These are phyloP conservation scores for Lomentospora prolificans DNA, from an alignment of 2,329 filamentous ascomycete species.

Conservation along the genomic window DNA sequence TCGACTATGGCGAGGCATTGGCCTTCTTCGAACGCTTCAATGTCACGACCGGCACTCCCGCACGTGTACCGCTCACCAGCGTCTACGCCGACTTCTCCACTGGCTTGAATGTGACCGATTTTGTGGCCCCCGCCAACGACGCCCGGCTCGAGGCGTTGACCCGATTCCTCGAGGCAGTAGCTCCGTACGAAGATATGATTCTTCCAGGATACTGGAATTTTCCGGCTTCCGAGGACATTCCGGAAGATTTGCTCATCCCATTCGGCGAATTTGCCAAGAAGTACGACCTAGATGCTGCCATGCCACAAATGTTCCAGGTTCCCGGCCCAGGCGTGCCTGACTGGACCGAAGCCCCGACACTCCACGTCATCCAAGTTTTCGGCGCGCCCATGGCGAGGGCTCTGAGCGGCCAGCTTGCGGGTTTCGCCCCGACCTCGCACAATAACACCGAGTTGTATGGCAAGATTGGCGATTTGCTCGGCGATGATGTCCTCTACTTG, in stretches of 20 bases:
- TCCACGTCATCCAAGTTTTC: constrained; percentile 35
- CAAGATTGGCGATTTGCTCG: constrained; percentile 23
- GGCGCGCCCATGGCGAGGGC: constrained; percentile 24
- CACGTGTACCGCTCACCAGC: constrained; percentile 18
- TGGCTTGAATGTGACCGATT: constrained; percentile 20
- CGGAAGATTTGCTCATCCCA: constrained; percentile 27
- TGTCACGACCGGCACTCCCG: constrained; percentile 19
- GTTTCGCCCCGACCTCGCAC: constrained; percentile 23
- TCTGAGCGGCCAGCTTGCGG: constrained; percentile 19
- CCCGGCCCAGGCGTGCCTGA: constrained; percentile 34
- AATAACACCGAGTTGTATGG: constrained; percentile 31
- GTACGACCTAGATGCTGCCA: constrained; percentile 31
- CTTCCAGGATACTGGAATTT: constrained; percentile 28
- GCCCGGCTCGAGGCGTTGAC: constrained; percentile 17
- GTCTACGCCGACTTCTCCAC: constrained; percentile 26
- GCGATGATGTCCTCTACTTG: constrained; percentile 25
- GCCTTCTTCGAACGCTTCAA: constrained; percentile 35
- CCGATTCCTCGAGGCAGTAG: constrained; percentile 19
- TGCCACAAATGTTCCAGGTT: constrained; percentile 29
- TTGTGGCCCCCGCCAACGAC: constrained; percentile 13
- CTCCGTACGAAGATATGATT: constrained; percentile 21
- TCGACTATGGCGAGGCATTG: constrained; percentile 26
- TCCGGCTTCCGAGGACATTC: constrained; percentile 25
- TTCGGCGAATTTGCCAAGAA: constrained; percentile 38
- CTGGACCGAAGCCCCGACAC: constrained; percentile 28